phyloP scores from a whole-genome alignment of 257 asterid genomes.

The Cruciata laevipes region DNA sequence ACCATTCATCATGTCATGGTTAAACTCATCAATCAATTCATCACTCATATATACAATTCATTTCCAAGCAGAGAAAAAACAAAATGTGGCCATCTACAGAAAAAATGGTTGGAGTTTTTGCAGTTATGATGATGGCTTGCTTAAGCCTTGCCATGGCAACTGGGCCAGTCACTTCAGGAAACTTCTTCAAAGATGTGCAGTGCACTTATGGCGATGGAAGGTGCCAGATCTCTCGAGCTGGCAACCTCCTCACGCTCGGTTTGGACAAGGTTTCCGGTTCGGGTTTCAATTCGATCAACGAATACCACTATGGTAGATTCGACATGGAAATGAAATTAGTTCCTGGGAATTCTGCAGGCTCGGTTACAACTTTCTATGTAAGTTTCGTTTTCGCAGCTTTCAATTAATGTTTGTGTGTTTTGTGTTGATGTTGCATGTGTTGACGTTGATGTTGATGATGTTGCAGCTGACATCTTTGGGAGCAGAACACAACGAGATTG shows the following conservation, averaged over 20 bases:
- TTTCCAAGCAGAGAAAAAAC: not conserved
- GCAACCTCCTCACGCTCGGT: conserved; percentile 35
- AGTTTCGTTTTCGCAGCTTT: conserved; percentile 10
- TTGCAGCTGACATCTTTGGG: conserved; percentile 48
- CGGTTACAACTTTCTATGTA: conserved; percentile 65
- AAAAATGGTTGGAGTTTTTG: conserved; percentile 16
- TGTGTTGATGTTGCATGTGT: not conserved
- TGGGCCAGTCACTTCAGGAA: conserved; percentile 30
- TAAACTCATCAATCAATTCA: not conserved
- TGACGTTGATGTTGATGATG: not conserved
- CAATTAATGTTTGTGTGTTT: not conserved
- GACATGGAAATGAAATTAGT: conserved; percentile 61
- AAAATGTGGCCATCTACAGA: not conserved
- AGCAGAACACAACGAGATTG: conserved; percentile 47
- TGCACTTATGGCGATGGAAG: conserved; percentile 48
- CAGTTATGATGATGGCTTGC: conserved; percentile 21
- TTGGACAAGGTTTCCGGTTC: conserved; percentile 58
- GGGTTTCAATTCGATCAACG: conserved; percentile 47
- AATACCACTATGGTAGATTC: conserved; percentile 37
- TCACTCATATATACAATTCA: not conserved
- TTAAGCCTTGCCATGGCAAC: conserved; percentile 23
- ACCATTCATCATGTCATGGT: not conserved
- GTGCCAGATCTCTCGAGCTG: conserved; percentile 31
- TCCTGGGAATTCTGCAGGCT: conserved; percentile 61
- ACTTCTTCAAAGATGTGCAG: conserved; percentile 40